Base-by-base conservation (phyloP, 805 yeast species). In the Wickerhamiella azymoides region DNA sequence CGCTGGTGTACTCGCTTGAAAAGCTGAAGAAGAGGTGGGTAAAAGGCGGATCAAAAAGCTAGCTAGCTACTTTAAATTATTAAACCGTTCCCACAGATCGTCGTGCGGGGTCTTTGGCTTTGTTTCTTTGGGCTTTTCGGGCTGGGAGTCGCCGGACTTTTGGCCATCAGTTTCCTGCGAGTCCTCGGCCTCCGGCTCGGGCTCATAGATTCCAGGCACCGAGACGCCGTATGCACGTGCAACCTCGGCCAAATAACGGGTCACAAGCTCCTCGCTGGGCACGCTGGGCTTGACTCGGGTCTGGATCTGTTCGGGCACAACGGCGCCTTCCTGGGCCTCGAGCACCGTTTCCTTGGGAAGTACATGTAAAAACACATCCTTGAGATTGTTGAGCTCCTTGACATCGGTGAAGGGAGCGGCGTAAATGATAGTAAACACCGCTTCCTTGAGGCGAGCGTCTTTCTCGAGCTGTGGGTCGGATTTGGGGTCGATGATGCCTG, bases 171-270 rank as follows among this genome's bases (percentile, higher is more conserved):
- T 68, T 13, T 59, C 67, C 21, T 55, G 64, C 10, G 10, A 52
- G 56, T 6, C 49, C 57, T 8, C 52, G 52, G 42, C 54, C 57
- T 25, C 61, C 2, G 47, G 54, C 2, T 48, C 60, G 2, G 52
- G 58, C 10, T 56, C 62, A 24, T 57, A 60, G 10, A 58, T 59
- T 11, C 76, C 79, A 27, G 84, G 76, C 55, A 76, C 86, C 1
- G 85, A 81, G 0, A 79, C 92, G 18, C 72, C 70, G 56, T 86
- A 85, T 0, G 94, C 82, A 43, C 69, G 69, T 1, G 94, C 94
- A 50, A 85, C 85, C 57, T 85, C 96, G 45, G 72, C 66, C 50
- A 86, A 65, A 55, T 86, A 86, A 49, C 82, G 61, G 13, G 71
- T 69, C 1, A 85, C 92, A 46, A 85, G 67, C 19, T 70, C 76